phyloP scores from a whole-genome alignment of 176 grass and related monocot genomes.

The Guadua angustifolia region DNA sequence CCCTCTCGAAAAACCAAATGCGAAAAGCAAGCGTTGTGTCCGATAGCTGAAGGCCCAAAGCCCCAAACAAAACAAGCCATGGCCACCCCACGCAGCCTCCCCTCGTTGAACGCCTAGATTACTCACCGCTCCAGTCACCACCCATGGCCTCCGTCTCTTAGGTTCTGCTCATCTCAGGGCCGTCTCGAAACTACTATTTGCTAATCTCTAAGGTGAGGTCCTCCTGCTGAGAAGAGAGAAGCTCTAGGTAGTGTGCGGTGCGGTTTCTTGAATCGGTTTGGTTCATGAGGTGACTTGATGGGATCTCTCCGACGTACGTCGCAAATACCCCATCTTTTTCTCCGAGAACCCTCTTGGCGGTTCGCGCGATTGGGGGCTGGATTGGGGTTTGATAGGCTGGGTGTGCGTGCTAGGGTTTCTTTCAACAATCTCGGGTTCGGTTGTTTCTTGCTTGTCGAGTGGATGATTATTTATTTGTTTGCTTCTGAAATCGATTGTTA shows the following conservation, averaged over 20 bases:
- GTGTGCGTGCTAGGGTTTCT: slow-evolving; percentile 17
- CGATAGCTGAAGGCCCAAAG: no score
- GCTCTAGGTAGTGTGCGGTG: neutral
- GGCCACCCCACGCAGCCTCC: no score
- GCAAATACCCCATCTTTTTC: slow-evolving; percentile 17
- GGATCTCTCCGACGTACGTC: neutral
- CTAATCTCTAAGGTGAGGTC: no score
- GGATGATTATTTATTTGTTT: neutral
- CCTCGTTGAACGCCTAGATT: no score
- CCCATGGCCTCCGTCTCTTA: no score
- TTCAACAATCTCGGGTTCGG: neutral
- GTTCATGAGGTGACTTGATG: neutral
- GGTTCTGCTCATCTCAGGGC: no score
- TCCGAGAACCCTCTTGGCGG: neutral
- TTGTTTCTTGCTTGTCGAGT: neutral
- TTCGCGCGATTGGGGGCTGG: neutral
- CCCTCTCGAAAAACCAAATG: no score
- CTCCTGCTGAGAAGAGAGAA: neutral
- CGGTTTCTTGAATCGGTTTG: neutral
- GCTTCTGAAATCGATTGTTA: neutral
- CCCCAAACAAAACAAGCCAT: no score
- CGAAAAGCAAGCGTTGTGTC: no score
- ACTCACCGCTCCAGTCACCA: no score
- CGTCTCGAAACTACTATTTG: no score
- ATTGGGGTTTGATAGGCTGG: neutral